A percentile compares a stretch with the other conserved stretches of the same genome.
These are phyloP conservation scores for Stropharia rugosoannulata DNA, from an alignment of 768 basidiomycete species.

Conservation along the genomic window DNA sequence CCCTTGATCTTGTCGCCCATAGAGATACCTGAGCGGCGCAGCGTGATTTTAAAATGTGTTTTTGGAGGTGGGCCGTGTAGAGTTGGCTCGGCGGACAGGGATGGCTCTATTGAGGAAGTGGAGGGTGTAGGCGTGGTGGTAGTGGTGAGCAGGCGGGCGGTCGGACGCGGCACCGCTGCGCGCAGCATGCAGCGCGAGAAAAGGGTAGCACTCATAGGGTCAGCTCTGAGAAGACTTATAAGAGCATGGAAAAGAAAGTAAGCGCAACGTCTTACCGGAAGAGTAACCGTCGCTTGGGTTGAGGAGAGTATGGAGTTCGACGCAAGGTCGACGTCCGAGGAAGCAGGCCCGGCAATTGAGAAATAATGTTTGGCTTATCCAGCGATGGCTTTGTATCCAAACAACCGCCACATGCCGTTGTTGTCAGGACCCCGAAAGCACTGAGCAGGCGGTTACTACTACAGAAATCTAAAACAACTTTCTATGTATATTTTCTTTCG, in stretches of 20 bases:
- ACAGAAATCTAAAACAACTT: too few species aligned
- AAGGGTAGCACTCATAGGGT: neutral
- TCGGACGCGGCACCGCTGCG: conserved; percentile 6
- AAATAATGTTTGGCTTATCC: conserved; percentile 1
- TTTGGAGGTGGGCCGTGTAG: conserved; percentile 22
- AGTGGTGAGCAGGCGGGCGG: conserved; percentile 13
- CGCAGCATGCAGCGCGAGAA: conserved; percentile 12
- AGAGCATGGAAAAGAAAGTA: too few species aligned
- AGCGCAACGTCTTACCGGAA: too few species aligned
- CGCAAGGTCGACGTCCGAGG: neutral
- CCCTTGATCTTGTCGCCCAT: conserved; percentile 69
- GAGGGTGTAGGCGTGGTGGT: conserved; percentile 6
- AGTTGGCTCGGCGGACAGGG: neutral
- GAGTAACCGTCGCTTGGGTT: too few species aligned
- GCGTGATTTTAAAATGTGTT: conserved; percentile 89
- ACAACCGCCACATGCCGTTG: too few species aligned
- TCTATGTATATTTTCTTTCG: too few species aligned
- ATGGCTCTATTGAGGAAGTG: neutral
- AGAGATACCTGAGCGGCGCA: conserved; percentile 84
- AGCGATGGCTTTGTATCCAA: neutral
- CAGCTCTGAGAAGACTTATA: neutral
- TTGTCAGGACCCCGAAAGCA: too few species aligned
- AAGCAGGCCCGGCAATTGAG: neutral
- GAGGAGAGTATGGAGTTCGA: too few species aligned
- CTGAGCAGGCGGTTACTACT: too few species aligned